Evolutionary conservation across 148 eudicot genomes (phyloP).

Genomic region (Polygonum aviculare): DNA sequence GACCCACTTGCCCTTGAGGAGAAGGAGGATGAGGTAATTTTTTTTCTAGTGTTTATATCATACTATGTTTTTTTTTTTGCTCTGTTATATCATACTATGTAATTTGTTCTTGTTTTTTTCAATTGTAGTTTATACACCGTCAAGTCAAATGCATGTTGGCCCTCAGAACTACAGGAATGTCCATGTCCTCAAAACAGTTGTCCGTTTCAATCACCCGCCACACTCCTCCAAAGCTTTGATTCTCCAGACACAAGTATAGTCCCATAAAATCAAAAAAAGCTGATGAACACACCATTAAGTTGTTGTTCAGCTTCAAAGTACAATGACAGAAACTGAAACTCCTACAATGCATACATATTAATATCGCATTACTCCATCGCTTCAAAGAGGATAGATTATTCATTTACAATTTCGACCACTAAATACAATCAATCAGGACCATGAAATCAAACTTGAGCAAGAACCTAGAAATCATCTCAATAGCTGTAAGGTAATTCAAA

Average conservation of each 20-base stretch:
- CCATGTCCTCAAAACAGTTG: conserved; percentile 97
- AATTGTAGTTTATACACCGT: no score
- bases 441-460: neutral
- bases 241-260: conserved; percentile 99
- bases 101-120: no score
- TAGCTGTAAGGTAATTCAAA: neutral
- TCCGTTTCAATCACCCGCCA: conserved; percentile 93
- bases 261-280: conserved; percentile 94
- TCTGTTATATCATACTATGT: no score
- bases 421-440: neutral
- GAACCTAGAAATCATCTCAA: neutral
- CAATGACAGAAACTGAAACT: neutral
- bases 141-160: no score
- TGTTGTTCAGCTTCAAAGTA: conserved; percentile 96
- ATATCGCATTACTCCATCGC: neutral
- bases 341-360: neutral
- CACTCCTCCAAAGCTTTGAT: conserved; percentile 89
- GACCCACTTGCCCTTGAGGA: no score
- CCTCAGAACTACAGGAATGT: conserved; percentile 53
- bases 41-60: no score
- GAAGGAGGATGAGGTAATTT: no score
- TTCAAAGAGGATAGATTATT: neutral
- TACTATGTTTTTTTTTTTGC: no score
- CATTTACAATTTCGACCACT: neutral
- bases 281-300: conserved; percentile 85